Conservation (phyloP, 1,139 yeast species). For the Candida glucosophila region DNA sequence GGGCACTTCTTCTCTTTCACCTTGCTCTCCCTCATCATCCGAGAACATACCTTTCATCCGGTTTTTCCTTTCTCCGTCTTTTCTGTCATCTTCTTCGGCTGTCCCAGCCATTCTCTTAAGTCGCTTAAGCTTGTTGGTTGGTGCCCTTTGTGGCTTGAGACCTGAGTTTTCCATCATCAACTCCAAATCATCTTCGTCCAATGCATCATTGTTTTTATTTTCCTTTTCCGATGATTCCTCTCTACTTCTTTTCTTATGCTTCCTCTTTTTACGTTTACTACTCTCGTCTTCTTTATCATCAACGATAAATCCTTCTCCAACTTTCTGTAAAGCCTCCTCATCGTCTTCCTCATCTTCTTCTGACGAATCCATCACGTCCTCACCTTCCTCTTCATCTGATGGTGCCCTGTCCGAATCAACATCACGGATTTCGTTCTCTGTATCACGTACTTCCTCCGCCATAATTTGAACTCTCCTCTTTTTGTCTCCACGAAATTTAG, state of each 20-base stretch:
- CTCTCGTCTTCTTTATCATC: constrained; percentile 69
- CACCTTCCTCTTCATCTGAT: constrained; percentile 33
- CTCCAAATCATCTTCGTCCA: constrained; percentile 94
- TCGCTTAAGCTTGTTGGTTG: constrained; percentile 58
- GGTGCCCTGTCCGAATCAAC: constrained; percentile 18
- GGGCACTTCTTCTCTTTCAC: constrained; percentile 22
- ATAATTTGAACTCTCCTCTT: no score
- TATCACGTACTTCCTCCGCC: no score
- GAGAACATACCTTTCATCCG: constrained; percentile 70
- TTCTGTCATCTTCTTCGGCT: constrained; percentile 16
- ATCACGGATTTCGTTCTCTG: constrained; percentile 30
- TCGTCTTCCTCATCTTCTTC: constrained; percentile 71
- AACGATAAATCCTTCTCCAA: constrained; percentile 89
- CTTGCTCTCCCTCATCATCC: constrained; percentile 46
- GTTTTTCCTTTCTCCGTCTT: constrained; percentile 11
- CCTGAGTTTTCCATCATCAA: constrained; percentile 87
- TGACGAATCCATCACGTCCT: constrained; percentile 59
- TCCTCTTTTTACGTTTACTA: constrained; percentile 27
- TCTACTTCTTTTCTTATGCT: constrained; percentile 28
- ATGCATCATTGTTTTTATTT: constrained; percentile 52
- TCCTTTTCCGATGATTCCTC: constrained; percentile 30
- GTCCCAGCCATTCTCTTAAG: constrained; percentile 55
- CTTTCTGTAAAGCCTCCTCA: constrained; percentile 65
- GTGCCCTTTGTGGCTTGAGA: constrained; percentile 30
- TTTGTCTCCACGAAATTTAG: no score